Base-by-base conservation (phyloP, 2,329 filamentous ascomycete species). In the Fusarium papillatum region DNA sequence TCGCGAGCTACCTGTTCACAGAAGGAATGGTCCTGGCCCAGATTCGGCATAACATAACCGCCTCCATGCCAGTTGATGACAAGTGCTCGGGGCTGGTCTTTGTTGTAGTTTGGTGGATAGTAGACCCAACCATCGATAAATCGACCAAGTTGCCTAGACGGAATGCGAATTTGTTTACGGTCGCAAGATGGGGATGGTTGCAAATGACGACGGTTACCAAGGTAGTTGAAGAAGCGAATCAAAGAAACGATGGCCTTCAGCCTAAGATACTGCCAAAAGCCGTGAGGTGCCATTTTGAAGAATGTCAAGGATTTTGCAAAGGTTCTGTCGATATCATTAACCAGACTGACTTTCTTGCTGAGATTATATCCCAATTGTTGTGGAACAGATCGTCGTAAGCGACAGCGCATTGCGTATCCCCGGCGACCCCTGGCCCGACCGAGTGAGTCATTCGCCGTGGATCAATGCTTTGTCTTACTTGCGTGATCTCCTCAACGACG, bases 21-120 rank as follows among this genome's bases (percentile, higher is more conserved):
- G 75, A 83, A 87, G 8, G 72, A 63, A 39, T 83, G 80, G 69
- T 88, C 86, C 71, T 74, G 80, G 55, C 85, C 85, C 50, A 85
- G 81, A n/a, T 82, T 70, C 2, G 81, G 80, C 10, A 84, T 77
- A 2, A 82, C 79, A 26, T 80, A 83, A 1, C 81, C 84, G 24
- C 85, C 80, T 17, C 83, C 83, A 34, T 82, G 78, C 64, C 81
- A 86, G 64, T 86, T 86, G 29, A 75, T 57, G 13, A 86, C 70
- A 0, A 85, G 76, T 9, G 82, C 78, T 3, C 19, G 19, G 10
- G 72, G 64, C 34, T 66, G 43, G 6, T 2, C 19, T 1, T 63
- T 31, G 19, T 71, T 46, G 8, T 71, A 65, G 11, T 64, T 50
- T 1, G 55, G 61, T 0, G 75, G 78, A 7, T 76, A 69, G 64